phyloP scores from a whole-genome alignment of 192 early-diverging fungal species.

The Coemansia sp. region DNA sequence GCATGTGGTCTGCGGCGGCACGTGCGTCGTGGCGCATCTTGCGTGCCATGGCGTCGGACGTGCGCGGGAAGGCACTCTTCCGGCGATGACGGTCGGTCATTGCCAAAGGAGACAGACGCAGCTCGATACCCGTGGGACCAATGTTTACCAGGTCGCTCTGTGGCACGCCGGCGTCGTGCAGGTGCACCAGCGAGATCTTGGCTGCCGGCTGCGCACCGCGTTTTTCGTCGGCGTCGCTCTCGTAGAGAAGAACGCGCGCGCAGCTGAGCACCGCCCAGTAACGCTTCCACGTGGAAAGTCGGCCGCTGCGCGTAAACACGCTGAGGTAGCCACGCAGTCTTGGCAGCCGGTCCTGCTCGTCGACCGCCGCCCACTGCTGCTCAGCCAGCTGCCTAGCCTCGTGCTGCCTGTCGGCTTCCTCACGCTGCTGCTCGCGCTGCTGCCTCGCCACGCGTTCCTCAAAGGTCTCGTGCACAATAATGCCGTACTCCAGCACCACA shows the following conservation, averaged over 20 bases:
- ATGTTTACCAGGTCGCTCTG: conserved; percentile 47
- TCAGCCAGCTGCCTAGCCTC: conserved; percentile 23
- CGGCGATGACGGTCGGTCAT: conserved; percentile 55
- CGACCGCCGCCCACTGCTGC: conserved; percentile 33
- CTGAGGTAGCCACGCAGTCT: conserved; percentile 40
- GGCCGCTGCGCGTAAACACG: conserved; percentile 49
- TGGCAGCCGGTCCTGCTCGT: conserved; percentile 26
- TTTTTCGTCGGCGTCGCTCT: conserved; percentile 32
- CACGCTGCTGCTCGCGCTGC: conserved; percentile 10
- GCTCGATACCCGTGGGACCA: conserved; percentile 47
- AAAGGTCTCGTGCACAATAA: conserved; percentile 46
- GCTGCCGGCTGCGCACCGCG: conserved; percentile 22
- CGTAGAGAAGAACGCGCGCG: conserved; percentile 38
- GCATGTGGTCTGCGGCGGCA: conserved; percentile 3
- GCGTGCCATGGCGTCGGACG: not conserved
- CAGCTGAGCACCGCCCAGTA: conserved; percentile 51
- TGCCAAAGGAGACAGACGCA: conserved; percentile 43
- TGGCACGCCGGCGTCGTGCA: conserved; percentile 32
- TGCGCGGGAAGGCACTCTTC: conserved; percentile 46
- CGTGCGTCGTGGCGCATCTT: not conserved
- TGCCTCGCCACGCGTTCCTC: conserved; percentile 19
- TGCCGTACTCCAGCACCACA: conserved; percentile 52
- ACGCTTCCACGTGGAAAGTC: conserved; percentile 50
- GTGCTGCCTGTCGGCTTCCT: conserved; percentile 12
- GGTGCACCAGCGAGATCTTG: conserved; percentile 44